phyloP scores from a whole-genome alignment of 1,139 yeast genomes.

The Geotrichum aggregatum region DNA sequence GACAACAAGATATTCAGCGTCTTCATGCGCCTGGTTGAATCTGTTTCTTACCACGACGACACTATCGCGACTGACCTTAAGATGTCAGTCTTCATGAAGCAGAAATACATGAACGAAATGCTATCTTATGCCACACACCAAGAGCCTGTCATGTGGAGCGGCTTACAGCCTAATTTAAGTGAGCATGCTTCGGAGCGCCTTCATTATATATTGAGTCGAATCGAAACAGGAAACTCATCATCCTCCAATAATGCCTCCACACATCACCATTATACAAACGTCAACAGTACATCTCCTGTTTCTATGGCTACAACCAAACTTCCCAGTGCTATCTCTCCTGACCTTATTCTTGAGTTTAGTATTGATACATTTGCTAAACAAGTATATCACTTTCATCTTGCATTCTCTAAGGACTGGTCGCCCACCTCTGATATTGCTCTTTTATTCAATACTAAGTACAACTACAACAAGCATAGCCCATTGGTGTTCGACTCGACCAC shows the following conservation, averaged over 20 bases:
- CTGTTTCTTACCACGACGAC: constrained; percentile 47
- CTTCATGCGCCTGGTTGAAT: constrained; percentile 43
- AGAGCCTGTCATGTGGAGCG: constrained; percentile 30
- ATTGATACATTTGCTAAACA: constrained; percentile 37
- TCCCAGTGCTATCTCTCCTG: constrained; percentile 32
- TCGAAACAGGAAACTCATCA: background rate
- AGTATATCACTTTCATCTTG: constrained; percentile 39
- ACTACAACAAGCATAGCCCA: constrained; percentile 50
- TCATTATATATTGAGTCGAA: constrained; percentile 10
- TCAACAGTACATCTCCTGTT: constrained; percentile 14
- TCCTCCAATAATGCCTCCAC: background rate
- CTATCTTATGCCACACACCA: constrained; percentile 28
- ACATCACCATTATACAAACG: constrained; percentile 11
- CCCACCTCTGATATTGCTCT: constrained; percentile 62
- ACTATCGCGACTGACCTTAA: constrained; percentile 45
- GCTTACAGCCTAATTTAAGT: constrained; percentile 24
- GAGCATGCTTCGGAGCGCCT: constrained; percentile 23
- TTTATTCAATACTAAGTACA: constrained; percentile 43
- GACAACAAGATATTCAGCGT: constrained; percentile 46
- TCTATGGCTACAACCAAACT: constrained; percentile 9
- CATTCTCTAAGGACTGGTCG: constrained; percentile 55
- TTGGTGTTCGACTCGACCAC: constrained; percentile 59
- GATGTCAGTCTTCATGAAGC: constrained; percentile 42
- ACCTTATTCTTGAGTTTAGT: constrained; percentile 35
- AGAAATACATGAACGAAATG: constrained; percentile 42